These are phyloP conservation scores for Mucor piriformis DNA, from an alignment of 371 early-diverging fungal genomes.

Conservation along the genomic window DNA sequence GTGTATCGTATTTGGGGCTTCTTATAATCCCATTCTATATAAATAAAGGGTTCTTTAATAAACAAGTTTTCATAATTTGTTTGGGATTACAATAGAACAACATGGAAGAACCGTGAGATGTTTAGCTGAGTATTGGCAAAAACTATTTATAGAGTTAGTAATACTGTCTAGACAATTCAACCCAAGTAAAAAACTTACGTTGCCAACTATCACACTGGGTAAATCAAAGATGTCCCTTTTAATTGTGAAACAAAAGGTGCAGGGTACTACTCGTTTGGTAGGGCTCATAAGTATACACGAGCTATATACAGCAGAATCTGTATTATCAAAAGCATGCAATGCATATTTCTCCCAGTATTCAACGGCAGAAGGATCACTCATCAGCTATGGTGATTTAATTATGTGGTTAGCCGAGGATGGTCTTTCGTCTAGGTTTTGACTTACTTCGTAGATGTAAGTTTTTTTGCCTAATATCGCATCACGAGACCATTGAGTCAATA, in stretches of 20 bases:
- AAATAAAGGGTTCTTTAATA: neutral
- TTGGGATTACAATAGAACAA: neutral
- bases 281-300: slow-evolving; percentile 78
- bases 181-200: slow-evolving; percentile 45
- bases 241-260: slow-evolving; percentile 91
- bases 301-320: slow-evolving; percentile 81
- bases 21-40: too few relatives aligned
- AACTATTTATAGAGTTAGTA: slow-evolving; percentile 19
- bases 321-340: slow-evolving; percentile 85
- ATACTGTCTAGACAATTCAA: neutral
- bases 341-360: slow-evolving; percentile 94
- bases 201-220: slow-evolving; percentile 83
- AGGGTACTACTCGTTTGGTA: slow-evolving; percentile 70
- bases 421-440: neutral
- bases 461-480: slow-evolving; percentile 73
- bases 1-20: too few relatives aligned
- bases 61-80: too few relatives aligned
- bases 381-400: slow-evolving; percentile 66
- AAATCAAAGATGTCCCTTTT: slow-evolving; percentile 92
- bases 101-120: neutral
- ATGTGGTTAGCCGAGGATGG: neutral
- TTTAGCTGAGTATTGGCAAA: slow-evolving; percentile 39
- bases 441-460: slow-evolving; percentile 79
- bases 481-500: slow-evolving; percentile 83
- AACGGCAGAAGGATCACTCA: slow-evolving; percentile 87